phyloP scores from a whole-genome alignment of 2,329 filamentous ascomycete species.

The Aaosphaeria arxii region DNA sequence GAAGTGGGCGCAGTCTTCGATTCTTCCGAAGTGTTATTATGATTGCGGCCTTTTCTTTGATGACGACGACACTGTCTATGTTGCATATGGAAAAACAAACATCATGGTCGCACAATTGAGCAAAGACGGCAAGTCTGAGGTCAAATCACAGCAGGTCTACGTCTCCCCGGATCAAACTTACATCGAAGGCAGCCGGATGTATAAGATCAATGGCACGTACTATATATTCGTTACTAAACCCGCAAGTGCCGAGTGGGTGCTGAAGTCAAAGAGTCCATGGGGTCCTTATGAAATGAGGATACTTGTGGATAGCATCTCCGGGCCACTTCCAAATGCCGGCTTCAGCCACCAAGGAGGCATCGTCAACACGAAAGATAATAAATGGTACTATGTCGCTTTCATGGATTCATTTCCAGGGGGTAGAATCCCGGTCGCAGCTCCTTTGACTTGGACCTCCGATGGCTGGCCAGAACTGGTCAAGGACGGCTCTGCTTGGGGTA shows the following conservation, averaged over 20 bases:
- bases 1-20: conserved; percentile 42
- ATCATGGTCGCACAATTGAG: conserved; percentile 53
- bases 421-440: conserved; percentile 56
- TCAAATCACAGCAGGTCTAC: conserved; percentile 47
- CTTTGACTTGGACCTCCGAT: conserved; percentile 51
- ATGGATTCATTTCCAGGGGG: conserved; percentile 56
- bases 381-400: conserved; percentile 62
- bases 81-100: conserved; percentile 52
- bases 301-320: conserved; percentile 42
- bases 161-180: conserved; percentile 32
- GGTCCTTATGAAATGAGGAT: conserved; percentile 52
- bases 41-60: conserved; percentile 59
- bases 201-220: conserved; percentile 56
- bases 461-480: conserved; percentile 50
- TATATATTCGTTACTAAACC: conserved; percentile 54
- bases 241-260: conserved; percentile 47
- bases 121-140: conserved; percentile 46
- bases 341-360: conserved; percentile 56
- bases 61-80: conserved; percentile 58
- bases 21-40: conserved; percentile 52
- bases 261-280: conserved; percentile 49
- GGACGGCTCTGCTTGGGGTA: conserved; percentile 48
- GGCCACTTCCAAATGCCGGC: conserved; percentile 47
- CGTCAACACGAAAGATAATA: conserved; percentile 49
- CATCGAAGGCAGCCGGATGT: conserved; percentile 56